Conservation (phyloP, 164 flowering plant species). For the Dillenia turbinata region DNA sequence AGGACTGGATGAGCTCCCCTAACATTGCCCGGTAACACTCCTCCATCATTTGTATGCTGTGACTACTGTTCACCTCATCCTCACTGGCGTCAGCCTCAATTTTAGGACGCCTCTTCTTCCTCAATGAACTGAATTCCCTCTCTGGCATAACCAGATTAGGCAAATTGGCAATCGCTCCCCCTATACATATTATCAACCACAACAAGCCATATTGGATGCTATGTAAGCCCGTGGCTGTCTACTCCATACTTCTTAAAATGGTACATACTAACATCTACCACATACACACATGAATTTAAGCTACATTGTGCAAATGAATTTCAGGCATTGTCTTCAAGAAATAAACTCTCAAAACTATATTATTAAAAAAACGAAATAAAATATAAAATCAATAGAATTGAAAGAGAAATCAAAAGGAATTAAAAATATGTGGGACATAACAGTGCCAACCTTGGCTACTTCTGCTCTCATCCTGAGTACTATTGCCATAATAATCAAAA, state of each 20-base stretch:
- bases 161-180: conserved; percentile 25
- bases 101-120: conserved; percentile 35
- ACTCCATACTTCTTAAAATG: background rate
- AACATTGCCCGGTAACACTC: conserved; percentile 83
- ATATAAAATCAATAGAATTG: conserved; percentile 1
- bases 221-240: conserved; percentile 5
- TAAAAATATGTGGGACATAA: conserved; percentile 3
- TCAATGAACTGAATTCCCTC: conserved; percentile 27
- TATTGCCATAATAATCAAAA: conserved; percentile 69
- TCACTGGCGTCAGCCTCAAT: conserved; percentile 31
- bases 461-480: conserved; percentile 91
- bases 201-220: conserved; percentile 6
- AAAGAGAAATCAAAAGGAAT: background rate
- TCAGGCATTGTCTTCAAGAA: too few species aligned
- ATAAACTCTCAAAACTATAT: too few species aligned
- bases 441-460: conserved; percentile 62
- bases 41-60: conserved; percentile 57
- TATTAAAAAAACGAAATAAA: too few species aligned
- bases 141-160: conserved; percentile 41
- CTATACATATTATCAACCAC: conserved; percentile 32
- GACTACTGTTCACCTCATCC: conserved; percentile 42
- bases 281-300: too few species aligned
- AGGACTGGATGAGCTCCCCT: conserved; percentile 53
- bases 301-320: too few species aligned
- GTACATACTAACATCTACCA: too few species aligned